Conservation (phyloP, 1,284 basidiomycete genomes). For the Ganoderma leucocontextum region DNA sequence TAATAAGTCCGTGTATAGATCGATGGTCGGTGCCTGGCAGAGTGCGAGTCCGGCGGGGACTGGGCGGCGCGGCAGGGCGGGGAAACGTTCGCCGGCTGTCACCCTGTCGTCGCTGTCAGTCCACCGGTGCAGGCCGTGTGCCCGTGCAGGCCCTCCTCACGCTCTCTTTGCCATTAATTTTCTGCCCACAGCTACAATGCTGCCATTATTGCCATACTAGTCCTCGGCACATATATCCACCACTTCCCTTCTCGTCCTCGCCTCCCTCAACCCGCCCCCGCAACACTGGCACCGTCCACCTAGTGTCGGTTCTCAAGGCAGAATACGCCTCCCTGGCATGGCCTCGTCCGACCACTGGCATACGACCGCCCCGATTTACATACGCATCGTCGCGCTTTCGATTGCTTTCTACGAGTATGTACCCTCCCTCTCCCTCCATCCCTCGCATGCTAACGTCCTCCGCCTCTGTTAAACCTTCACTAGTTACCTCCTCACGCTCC, state of each 20-base stretch:
- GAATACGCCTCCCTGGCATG: neutral
- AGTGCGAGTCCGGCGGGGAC: neutral
- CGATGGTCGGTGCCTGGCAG: constrained; percentile 1
- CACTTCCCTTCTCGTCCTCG: neutral
- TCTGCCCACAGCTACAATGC: neutral
- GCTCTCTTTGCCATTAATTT: neutral
- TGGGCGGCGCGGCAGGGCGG: neutral
- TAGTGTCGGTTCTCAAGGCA: neutral
- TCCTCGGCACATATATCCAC: neutral
- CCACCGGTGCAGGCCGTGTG: neutral
- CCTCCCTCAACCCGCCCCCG: neutral
- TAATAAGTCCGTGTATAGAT: neutral
- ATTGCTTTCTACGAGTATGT: constrained; percentile 43
- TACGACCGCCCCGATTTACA: constrained; percentile 30
- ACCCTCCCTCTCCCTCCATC: constrained; percentile 6
- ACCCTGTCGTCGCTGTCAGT: neutral
- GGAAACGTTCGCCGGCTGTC: constrained; percentile 1
- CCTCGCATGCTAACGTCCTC: constrained; percentile 1
- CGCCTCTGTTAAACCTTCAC: neutral
- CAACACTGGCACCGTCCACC: neutral
- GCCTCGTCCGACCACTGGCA: neutral
- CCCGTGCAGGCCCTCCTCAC: neutral
- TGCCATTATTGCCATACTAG: neutral
- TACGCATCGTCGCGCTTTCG: constrained; percentile 39
- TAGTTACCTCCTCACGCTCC: constrained; percentile 51